phyloP scores from a whole-genome alignment of 345 rosid genomes.

The Euclidium syriacum region DNA sequence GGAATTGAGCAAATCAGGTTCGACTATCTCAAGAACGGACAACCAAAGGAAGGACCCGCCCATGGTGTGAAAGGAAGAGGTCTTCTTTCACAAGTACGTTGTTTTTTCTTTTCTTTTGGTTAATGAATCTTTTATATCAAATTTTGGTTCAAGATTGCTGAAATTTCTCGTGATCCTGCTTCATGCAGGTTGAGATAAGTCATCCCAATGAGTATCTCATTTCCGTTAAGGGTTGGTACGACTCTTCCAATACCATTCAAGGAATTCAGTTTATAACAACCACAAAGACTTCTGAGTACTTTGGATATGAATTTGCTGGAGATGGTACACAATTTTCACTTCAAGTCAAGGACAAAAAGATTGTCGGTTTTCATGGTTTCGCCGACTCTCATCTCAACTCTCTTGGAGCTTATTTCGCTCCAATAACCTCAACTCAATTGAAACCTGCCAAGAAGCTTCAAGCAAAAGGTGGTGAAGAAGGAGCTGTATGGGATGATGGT shows the following conservation, averaged over 20 bases:
- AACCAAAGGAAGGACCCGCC: background rate
- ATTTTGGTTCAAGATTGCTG: background rate
- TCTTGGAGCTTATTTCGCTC: constrained; percentile 26
- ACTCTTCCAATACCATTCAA: background rate
- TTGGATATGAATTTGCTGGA: background rate
- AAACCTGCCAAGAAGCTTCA: background rate
- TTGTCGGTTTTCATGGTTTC: constrained; percentile 25
- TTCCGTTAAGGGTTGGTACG: background rate
- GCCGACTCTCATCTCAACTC: background rate
- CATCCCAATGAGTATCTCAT: background rate
- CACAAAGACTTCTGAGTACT: background rate
- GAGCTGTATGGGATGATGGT: constrained; percentile 9
- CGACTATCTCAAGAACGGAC: background rate
- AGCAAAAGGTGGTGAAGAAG: constrained; percentile 3
- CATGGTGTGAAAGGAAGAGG: constrained; percentile 1
- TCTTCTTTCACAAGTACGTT: background rate
- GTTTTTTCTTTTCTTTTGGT: background rate
- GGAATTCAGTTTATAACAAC: constrained; percentile 16
- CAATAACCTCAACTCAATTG: background rate
- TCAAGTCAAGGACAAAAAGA: constrained; percentile 20
- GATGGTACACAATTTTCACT: constrained; percentile 13
- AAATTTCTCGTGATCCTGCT: background rate
- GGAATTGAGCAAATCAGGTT: constrained; percentile 2
- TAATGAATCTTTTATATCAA: background rate
- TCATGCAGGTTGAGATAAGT: background rate